Base-by-base conservation (phyloP, 2,329 filamentous ascomycete genomes). In the Botrytis paeoniae region DNA sequence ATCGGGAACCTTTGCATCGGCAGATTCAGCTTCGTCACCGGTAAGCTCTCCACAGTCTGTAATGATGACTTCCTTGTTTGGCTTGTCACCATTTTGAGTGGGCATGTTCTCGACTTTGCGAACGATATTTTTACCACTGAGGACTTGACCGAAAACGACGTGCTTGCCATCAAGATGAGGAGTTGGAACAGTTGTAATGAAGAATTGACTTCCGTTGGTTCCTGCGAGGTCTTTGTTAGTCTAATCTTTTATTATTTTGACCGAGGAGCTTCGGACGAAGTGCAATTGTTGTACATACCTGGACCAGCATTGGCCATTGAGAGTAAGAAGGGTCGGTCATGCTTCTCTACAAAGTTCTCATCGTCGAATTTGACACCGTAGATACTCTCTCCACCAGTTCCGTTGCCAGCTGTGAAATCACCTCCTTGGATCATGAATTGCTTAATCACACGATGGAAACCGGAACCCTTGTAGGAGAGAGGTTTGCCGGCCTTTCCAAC, bases 371-470 rank as follows among this genome's bases (percentile, higher is more conserved):
- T 98, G 82, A 92, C 92, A 80, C 95, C 95, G 81, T 98, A 99
- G 83, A 99, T 98, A 76, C 93, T 96, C 85, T 98, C 96, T 80
- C 95, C 95, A 76, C 95, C 95, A 39, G 95, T 98, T 77, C 95
- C 96, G 82, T 98, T 95, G 82, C 94, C 94, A 72, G 89, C 91
- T 66, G 95, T 99, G 83, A 99, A 99, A 83, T 98, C 96, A 83
- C 96, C 95, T 81, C 96, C 95, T 85, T 98, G 93, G 80, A 98
- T 96, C 95, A 99, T 98, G 85, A 99, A 99, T 80, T 93, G 89
- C 87, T 98, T 98, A 86, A 99, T 99, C 76, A 99, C 93, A 69
- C 95, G 93, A 86, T 99, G 95, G 87, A 99, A 98, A 78, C 85
- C 86, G 75, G 93, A 97, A 78, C 93, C 92, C 87, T 98, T 98